Conservation (phyloP, 2,329 filamentous ascomycete species). For the Nothophoma quercina region DNA sequence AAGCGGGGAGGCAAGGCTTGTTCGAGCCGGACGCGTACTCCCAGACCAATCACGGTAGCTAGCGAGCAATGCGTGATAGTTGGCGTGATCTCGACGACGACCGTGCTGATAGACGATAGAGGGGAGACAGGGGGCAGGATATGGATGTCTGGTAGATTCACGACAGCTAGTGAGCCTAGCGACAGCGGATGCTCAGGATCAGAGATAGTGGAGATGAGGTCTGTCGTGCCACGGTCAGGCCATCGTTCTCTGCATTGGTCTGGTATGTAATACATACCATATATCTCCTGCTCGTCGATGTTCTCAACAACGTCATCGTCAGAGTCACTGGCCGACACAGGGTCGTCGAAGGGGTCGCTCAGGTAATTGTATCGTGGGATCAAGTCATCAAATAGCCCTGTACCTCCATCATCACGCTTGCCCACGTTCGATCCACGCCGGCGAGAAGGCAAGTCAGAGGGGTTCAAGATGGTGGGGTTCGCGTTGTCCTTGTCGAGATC, state of each 20-base stretch:
- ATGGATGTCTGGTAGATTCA: conserved; percentile 92
- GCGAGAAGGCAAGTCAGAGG: conserved; percentile 86
- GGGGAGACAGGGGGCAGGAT: conserved; percentile 73
- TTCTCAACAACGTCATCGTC: conserved; percentile 75
- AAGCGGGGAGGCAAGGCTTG: conserved; percentile 91
- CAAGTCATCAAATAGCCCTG: conserved; percentile 63
- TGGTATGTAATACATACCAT: conserved; percentile 63
- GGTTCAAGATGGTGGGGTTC: conserved; percentile 91
- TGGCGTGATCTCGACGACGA: conserved; percentile 89
- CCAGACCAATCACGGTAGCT: conserved; percentile 93
- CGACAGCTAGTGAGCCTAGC: conserved; percentile 89
- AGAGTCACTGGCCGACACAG: conserved; percentile 47
- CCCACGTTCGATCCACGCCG: conserved; percentile 56
- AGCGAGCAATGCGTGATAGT: conserved; percentile 97
- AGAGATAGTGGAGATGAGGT: conserved; percentile 92
- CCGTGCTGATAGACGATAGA: conserved; percentile 71
- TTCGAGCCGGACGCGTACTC: conserved; percentile 89
- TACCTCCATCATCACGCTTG: conserved; percentile 56
- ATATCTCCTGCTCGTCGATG: conserved; percentile 97
- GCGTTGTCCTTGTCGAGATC: conserved; percentile 70
- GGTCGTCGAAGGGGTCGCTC: conserved; percentile 58
- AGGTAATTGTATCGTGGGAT: conserved; percentile 59
- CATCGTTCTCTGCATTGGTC: neutral
- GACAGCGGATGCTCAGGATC: conserved; percentile 97
- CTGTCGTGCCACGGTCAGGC: conserved; percentile 57